Conservation (phyloP, 140 eudicot species). For the Senecio squalidus region DNA sequence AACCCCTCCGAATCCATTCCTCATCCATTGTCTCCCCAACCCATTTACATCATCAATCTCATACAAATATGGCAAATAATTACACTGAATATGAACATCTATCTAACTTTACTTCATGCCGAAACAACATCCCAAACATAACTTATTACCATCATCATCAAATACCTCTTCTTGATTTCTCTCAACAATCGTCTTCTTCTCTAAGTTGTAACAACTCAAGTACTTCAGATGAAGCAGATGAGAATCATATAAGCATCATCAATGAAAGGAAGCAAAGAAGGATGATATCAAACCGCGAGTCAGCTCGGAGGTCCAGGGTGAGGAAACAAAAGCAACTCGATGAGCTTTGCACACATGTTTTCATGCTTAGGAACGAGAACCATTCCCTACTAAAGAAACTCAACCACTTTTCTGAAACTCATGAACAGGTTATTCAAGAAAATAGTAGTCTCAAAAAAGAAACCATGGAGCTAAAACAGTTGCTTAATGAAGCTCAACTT, state of each 20-base stretch:
- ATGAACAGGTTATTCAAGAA: conserved; percentile 49
- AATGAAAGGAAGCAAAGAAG: conserved; percentile 67
- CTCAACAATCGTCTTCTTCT: conserved; percentile 37
- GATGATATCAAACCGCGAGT: conserved; percentile 82
- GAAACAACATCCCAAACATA: conserved; percentile 16
- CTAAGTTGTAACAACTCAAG: conserved; percentile 50
- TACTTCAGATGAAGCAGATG: conserved; percentile 81
- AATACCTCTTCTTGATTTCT: conserved; percentile 26
- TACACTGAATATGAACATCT: conserved; percentile 31
- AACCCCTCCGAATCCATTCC: conserved; percentile 37
- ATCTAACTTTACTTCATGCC: conserved; percentile 25
- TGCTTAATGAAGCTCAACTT: conserved; percentile 51
- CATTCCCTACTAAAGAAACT: conserved; percentile 46
- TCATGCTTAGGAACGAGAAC: conserved; percentile 58
- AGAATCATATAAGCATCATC: conserved; percentile 34
- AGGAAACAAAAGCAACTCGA: conserved; percentile 87
- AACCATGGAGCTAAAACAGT: conserved; percentile 49
- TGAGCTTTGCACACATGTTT: conserved; percentile 74
- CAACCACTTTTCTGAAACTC: conserved; percentile 45
- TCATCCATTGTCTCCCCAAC: conserved; percentile 22
- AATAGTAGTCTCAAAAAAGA: conserved; percentile 67
- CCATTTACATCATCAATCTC: conserved; percentile 11
- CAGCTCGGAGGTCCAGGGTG: conserved; percentile 86
- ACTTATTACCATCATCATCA: conserved; percentile 26
- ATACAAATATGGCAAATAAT: conserved; percentile 29